Base-by-base conservation (phyloP, 2,329 filamentous ascomycete genomes). In the Ophiostoma triangulosporum region DNA sequence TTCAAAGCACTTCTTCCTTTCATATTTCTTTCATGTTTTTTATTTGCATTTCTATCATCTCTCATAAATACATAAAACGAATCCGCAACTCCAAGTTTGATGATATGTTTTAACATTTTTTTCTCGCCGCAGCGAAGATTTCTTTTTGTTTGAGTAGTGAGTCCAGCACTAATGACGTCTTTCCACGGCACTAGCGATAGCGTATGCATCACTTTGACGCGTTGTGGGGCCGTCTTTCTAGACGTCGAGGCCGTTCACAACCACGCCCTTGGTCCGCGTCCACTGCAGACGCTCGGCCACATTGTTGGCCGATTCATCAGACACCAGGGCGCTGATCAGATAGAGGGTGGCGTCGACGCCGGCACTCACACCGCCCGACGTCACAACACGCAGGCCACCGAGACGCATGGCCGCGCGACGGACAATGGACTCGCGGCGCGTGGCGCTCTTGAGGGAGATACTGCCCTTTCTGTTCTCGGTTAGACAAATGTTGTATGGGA, bases 301-400 rank as follows among this genome's bases (percentile, higher is more conserved):
- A 70, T 91, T 85, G 55, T 81, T 77, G 58, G 88, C 87, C 56
- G 82, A 76, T 52, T 86, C 85, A 63, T 88, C 81, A 57, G 82
- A 85, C 50, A 91, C 86, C 67, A 94, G 71, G 60, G 88, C 86
- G 68, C 84, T 86, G 67, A 94, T 83, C 65, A 95, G 75, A 72
- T 95, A 93, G 71, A 94, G 71, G 61, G 84, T 76, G 53, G 88
- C 88, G 73, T 95, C 88, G 53, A 94, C 73, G 65, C 88, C 88
- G 68, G 84, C 82, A 65, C 82, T 84, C 61, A 88, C 75, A 59
- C 88, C 88, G 60, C 86, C 86, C 60, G 80, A 78, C 59, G 88
- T 95, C 63, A 95, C 82, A 60, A 95, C 83, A 59, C 87, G 74
- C 57, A 80, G 74, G 54, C 77, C 78, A 61, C 78, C 77, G 49